phyloP scores from a whole-genome alignment of 352 stramenopile genomes.

The Elongisporangium anandrum region DNA sequence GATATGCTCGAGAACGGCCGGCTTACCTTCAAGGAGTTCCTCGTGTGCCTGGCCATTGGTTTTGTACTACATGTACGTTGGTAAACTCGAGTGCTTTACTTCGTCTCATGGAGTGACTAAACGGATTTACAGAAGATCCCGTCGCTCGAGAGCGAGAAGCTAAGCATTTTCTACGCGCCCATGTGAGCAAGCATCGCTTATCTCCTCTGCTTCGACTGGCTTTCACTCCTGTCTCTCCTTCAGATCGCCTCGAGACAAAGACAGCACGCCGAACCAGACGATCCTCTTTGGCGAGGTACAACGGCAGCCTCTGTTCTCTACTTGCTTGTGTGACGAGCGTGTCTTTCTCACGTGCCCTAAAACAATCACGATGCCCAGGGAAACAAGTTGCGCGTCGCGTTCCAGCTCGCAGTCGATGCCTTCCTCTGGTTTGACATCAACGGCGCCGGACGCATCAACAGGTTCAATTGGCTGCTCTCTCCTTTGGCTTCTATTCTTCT shows the following conservation, averaged over 20 bases:
- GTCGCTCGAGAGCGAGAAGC: slow-evolving; percentile 52
- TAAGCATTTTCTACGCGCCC: slow-evolving; percentile 81
- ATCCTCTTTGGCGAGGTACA: slow-evolving; percentile 69
- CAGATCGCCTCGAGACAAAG: slow-evolving; percentile 1
- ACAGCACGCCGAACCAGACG: slow-evolving; percentile 14
- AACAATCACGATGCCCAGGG: slow-evolving; percentile 20
- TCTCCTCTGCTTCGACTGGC: neutral
- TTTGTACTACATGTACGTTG: slow-evolving; percentile 78
- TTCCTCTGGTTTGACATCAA: slow-evolving; percentile 86
- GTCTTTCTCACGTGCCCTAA: neutral
- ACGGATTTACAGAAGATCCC: slow-evolving; percentile 59
- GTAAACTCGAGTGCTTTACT: neutral
- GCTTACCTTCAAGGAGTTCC: slow-evolving; percentile 86
- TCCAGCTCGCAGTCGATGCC: slow-evolving; percentile 77
- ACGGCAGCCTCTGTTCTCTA: neutral
- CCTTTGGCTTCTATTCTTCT: neutral
- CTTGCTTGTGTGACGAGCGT: neutral
- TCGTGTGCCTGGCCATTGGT: slow-evolving; percentile 81
- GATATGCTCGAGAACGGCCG: slow-evolving; percentile 79
- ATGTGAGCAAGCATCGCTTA: slow-evolving; percentile 30
- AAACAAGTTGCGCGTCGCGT: slow-evolving; percentile 77
- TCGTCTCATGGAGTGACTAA: neutral
- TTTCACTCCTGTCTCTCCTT: neutral
- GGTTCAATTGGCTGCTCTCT: slow-evolving; percentile 15
- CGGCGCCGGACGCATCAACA: slow-evolving; percentile 71